Base-by-base conservation (phyloP, 2,329 filamentous ascomycete genomes). In the Verticillium isaacii region DNA sequence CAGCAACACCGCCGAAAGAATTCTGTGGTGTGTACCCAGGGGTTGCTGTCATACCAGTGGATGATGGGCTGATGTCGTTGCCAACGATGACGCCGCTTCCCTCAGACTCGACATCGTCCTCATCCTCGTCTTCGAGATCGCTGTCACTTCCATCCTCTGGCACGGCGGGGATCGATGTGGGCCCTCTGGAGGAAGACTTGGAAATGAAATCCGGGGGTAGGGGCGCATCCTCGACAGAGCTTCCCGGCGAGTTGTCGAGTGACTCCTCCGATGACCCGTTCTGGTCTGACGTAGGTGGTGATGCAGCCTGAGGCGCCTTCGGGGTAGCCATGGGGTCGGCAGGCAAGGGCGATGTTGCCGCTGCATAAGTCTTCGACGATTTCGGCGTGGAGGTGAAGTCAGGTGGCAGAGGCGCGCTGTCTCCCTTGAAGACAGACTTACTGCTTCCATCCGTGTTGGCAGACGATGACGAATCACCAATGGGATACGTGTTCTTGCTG, bases 61-160 rank as follows among this genome's bases (percentile, higher is more conserved):
- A 78, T 7, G 74, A 78, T 23, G 83, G 84, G 66, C 83, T 88
- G 14, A 88, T 73, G 58, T 89, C 86, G 68, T 88, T 85, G n/a
- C 81, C 81, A 56, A 89, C 82, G 70, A 89, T 86, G 57, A 89
- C 79, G 29, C 85, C 87, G 64, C 86, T 89, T 15, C 86, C 86
- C 68, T 85, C 84, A 0, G 77, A 81, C 7, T 70, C 80, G 41
- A 77, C 77, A 34, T 83, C 81, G 2, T 78, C 78, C 14, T 77
- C 78, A 5, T 74, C 74, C 3, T 76, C 77, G 6, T 78, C 76
- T 64, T 68, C 64, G 32, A 72, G 76, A 23, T 78, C 74, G 62
- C 60, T 66, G 15, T 65, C 62, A 19, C 58, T 34, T 19, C 61
- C 63, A 15, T 62, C 65, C 19, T 65, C 64, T 36, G 64, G 63